These are phyloP conservation scores for Manihot esculenta DNA, from an alignment of 441 rosid genomes.

Conservation along the genomic window DNA sequence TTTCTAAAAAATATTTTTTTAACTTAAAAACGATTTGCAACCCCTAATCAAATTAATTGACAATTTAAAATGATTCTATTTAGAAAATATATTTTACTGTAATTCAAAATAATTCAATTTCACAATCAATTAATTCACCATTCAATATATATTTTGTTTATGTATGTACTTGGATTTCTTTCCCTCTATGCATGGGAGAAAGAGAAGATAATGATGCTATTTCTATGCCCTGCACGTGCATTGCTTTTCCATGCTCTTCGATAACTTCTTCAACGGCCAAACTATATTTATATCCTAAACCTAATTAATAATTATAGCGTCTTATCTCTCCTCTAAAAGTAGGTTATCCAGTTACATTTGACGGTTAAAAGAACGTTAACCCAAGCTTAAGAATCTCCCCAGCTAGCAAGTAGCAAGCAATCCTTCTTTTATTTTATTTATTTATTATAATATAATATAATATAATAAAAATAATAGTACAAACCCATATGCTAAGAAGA, in stretches of 20 bases:
- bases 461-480: conserved; percentile 12
- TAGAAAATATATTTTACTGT: too few species aligned
- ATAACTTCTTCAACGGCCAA: conserved; percentile 22
- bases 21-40: too few species aligned
- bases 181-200: conserved; percentile 15
- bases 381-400: too few species aligned
- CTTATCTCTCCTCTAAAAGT: background rate
- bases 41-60: too few species aligned
- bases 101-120: too few species aligned
- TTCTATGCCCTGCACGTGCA: conserved; percentile 21
- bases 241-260: background rate
- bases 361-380: conserved; percentile 11
- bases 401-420: too few species aligned
- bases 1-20: too few species aligned
- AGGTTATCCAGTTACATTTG: conserved; percentile 18
- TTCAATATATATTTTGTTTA: too few species aligned
- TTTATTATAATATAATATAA: too few species aligned
- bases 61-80: too few species aligned
- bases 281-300: background rate
- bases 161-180: conserved; percentile 9
- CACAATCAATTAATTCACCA: too few species aligned
- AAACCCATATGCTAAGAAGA: conserved; percentile 26
- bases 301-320: background rate
- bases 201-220: conserved; percentile 29
- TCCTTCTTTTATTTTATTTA: too few species aligned